Evolutionary conservation across 2,329 filamentous ascomycete species (phyloP).

Genomic region (Ceratocystis cubensis): DNA sequence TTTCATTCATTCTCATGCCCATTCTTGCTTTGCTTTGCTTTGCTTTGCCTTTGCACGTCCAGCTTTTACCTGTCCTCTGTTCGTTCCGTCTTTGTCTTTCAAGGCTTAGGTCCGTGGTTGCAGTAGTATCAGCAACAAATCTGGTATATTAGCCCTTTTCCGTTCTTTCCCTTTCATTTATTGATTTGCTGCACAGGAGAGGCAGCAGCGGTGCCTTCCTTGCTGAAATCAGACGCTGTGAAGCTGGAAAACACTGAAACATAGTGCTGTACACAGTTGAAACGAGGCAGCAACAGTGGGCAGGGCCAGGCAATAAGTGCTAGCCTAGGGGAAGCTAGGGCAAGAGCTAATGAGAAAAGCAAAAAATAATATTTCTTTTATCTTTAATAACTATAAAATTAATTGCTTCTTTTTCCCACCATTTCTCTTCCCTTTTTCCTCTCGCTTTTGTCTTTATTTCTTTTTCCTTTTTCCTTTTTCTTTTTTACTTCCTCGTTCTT

Average conservation of each 20-base stretch:
- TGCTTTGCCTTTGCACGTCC: neutral
- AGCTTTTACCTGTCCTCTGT: neutral
- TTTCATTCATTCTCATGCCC: constrained; percentile 6
- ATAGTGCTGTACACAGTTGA: neutral
- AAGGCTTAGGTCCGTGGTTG: neutral
- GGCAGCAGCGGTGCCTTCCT: too few species aligned
- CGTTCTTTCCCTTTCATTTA: neutral
- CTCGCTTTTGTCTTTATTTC: neutral
- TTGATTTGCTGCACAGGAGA: neutral
- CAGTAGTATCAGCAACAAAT: too few species aligned
- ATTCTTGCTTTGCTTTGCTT: neutral
- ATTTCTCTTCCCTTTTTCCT: neutral
- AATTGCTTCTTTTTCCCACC: neutral
- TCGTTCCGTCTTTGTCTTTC: neutral
- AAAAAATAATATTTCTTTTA: neutral
- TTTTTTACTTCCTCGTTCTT: constrained; percentile 16
- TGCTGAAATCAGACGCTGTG: neutral
- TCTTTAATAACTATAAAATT: neutral
- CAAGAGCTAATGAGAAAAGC: too few species aligned
- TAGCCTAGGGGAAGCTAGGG: too few species aligned
- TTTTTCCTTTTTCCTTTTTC: constrained; percentile 14
- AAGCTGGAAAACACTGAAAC: neutral
- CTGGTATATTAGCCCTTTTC: too few species aligned
- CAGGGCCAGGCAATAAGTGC: too few species aligned
- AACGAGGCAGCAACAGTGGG: too few species aligned